Evolutionary conservation across 257 asterid genomes (phyloP), one percentile per base, ranked within the genome.

Genomic region (Solanum pimpinellifolium): DNA sequence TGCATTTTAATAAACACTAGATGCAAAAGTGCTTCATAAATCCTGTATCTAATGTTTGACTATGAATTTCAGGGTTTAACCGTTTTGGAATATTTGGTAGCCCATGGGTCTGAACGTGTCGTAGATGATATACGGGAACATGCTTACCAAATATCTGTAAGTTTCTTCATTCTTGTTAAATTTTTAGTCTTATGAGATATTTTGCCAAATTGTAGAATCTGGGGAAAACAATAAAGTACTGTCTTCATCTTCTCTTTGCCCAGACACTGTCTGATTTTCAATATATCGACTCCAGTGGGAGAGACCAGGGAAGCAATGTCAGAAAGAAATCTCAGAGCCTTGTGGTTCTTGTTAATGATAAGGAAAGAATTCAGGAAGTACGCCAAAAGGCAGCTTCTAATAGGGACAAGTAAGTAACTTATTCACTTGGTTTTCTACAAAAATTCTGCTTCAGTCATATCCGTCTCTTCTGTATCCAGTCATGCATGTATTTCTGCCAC

Each of bases 231-330:
- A 62, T 14, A 29, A 68, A 23, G 75, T 44, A 41, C 42, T 47
- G 27, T 47, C 29, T 29, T 80, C 86, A 76, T 90, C 49, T 84
- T 85, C 59, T 86, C 82, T 86, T 86, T 86, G 88, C 73, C 87
- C 87, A 97, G 99, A 97, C 98, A 33, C 89, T 97, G 93, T 95
- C 98, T 46, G 99, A 97, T 89, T 97, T 97, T 91, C 99, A 97
- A 90, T 96, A 97, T 86, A 92, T 96, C 66, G 98, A 97, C 93
- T 97, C 99, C 86, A 93, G 94, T 89, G 99, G 98, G 88, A 94
- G 92, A 88, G 99, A 97, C 90, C 99, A 97, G 91, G 99, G 99
- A 72, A 93, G 91, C 92, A 97, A 95, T 91, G 99, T 97, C 62
- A 92, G 99, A 88, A 97, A 93, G 94, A 97, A 96, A 92, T 95